Percentiles rank a stretch among this genome's conserved stretches.
Conservation (phyloP, 176 grass and related monocot species). For the Rhynchospora pubera region DNA sequence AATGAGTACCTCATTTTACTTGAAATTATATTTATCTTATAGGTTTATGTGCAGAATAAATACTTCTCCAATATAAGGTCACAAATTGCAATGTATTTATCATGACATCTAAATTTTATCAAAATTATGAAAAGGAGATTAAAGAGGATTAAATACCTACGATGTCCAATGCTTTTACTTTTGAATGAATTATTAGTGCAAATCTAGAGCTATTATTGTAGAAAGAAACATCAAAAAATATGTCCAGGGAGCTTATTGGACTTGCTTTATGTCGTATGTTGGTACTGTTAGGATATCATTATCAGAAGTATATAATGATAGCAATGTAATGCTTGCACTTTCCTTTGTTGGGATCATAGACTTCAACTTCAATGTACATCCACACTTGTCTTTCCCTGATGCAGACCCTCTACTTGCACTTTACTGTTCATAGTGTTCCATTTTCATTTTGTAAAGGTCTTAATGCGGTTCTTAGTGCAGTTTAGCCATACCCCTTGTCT, state of each 20-base stretch:
- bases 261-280: conserved; percentile 14
- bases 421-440: neutral
- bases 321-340: conserved; percentile 17
- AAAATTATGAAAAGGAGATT: neutral
- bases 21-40: neutral
- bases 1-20: neutral
- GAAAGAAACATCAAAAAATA: neutral
- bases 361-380: conserved; percentile 27
- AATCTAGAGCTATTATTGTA: neutral
- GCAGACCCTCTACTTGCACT: conserved; percentile 14
- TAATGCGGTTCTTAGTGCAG: neutral
- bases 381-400: conserved; percentile 10
- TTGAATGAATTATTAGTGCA: neutral
- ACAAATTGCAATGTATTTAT: neutral
- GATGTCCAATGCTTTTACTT: neutral
- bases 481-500: neutral
- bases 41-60: neutral
- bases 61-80: neutral
- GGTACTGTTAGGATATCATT: conserved; percentile 21
- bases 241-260: neutral
- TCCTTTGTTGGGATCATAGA: conserved; percentile 21
- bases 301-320: conserved; percentile 12
- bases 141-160: neutral
- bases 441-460: conserved; percentile 8
- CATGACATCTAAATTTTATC: neutral